Percentiles rank a stretch among this genome's conserved stretches.
phyloP scores from a whole-genome alignment of 2,329 filamentous ascomycete species.

The Diaporthe helianthi region DNA sequence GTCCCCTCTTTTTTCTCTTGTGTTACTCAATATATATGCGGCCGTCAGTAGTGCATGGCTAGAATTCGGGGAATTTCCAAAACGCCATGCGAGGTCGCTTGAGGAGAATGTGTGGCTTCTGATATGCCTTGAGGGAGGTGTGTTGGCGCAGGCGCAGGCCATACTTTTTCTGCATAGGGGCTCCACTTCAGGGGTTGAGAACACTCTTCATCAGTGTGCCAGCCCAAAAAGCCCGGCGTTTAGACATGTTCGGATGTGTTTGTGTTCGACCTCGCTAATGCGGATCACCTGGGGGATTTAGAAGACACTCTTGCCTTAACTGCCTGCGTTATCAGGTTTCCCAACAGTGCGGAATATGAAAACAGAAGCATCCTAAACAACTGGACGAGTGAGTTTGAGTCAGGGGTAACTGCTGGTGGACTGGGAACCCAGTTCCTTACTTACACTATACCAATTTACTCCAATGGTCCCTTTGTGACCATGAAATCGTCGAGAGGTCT shows the following conservation, averaged over 20 bases:
- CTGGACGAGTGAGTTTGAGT: neutral
- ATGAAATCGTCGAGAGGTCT: neutral
- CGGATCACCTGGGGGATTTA: neutral
- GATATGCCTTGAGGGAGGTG: neutral
- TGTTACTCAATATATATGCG: neutral
- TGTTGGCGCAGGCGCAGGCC: neutral
- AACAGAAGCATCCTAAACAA: neutral
- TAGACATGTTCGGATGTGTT: neutral
- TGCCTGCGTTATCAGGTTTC: neutral
- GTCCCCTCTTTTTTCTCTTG: neutral
- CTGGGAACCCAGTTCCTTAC: conserved; percentile 4
- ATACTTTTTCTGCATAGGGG: neutral
- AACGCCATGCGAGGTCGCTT: neutral
- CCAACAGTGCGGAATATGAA: neutral
- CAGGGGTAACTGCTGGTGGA: neutral
- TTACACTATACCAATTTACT: neutral
- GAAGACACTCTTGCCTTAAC: neutral
- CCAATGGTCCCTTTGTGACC: neutral
- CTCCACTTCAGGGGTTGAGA: conserved; percentile 10
- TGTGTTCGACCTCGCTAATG: neutral
- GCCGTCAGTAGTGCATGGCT: neutral
- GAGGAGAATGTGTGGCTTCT: neutral
- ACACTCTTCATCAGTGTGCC: neutral
- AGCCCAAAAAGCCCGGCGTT: neutral
- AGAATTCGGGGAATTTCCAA: neutral